phyloP scores from a whole-genome alignment of 139 green algal species.

The Protoeuglena noctilucae region DNA sequence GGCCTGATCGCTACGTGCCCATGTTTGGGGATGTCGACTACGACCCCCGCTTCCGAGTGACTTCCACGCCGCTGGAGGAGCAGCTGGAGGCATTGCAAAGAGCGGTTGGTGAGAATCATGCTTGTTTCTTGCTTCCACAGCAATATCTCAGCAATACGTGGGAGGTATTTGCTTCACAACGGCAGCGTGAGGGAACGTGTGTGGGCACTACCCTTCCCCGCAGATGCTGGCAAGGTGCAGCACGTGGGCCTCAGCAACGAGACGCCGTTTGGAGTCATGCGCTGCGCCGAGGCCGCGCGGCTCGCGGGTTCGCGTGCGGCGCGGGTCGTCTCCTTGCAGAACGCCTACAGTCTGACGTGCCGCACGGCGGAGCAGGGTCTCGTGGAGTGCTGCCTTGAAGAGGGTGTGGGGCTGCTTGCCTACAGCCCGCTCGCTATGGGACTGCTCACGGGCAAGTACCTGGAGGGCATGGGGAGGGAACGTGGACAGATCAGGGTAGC shows the following conservation, averaged over 20 bases:
- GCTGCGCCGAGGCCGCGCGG: not conserved
- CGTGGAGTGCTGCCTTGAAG: conserved; percentile 51
- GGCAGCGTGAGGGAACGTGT: too few species aligned
- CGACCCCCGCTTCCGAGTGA: too few species aligned
- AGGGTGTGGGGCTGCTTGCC: conserved; percentile 52
- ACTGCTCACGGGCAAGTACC: conserved; percentile 47
- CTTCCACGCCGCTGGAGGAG: too few species aligned
- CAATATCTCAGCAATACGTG: too few species aligned
- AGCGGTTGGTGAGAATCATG: too few species aligned
- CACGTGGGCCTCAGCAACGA: conserved; percentile 76
- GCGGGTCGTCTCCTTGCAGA: conserved; percentile 12
- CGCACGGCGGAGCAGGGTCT: conserved; percentile 59
- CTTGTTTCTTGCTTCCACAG: too few species aligned
- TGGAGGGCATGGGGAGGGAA: not conserved
- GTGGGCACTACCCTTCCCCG: too few species aligned
- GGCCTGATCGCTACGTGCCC: conserved; percentile 68
- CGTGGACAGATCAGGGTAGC: not conserved
- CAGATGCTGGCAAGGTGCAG: conserved; percentile 17
- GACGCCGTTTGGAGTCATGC: conserved; percentile 61
- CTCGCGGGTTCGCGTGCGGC: not conserved
- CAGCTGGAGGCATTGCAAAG: too few species aligned
- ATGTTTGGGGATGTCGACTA: conserved; percentile 88
- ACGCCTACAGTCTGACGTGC: conserved; percentile 49
- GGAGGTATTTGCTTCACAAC: too few species aligned
- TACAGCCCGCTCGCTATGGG: conserved; percentile 85